Conservation (phyloP, 768 basidiomycete species). For the Trichaptum fuscoviolaceum region DNA sequence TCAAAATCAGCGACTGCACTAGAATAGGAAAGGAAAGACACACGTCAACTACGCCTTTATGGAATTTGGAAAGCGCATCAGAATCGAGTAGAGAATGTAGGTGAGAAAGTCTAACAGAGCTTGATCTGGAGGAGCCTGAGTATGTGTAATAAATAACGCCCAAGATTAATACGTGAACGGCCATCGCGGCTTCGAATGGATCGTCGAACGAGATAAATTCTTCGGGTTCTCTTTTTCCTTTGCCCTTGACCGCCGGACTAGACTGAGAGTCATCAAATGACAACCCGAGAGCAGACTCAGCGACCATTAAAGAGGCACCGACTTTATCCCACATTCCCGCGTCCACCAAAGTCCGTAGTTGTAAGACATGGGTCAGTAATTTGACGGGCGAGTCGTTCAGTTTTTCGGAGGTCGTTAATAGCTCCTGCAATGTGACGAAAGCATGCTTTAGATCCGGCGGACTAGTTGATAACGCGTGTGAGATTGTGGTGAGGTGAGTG, state of each 20-base stretch:
- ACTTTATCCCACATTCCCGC: conserved; percentile 52
- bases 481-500: conserved; percentile 9
- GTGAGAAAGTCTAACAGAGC: conserved; percentile 46
- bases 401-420: conserved; percentile 26
- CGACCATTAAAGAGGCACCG: conserved; percentile 37
- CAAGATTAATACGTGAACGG: conserved; percentile 58
- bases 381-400: conserved; percentile 38
- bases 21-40: conserved; percentile 1
- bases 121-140: conserved; percentile 41
- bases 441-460: conserved; percentile 25
- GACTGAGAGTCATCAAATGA: conserved; percentile 19
- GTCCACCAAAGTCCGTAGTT: conserved; percentile 50
- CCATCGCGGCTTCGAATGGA: conserved; percentile 33
- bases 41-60: conserved; percentile 36
- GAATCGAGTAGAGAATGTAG: conserved; percentile 67
- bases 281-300: conserved; percentile 48
- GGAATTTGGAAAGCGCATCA: conserved; percentile 37
- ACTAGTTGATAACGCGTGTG: conserved; percentile 23
- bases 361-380: conserved; percentile 49
- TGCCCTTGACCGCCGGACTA: conserved; percentile 3
- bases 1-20: neutral
- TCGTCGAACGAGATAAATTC: conserved; percentile 27
- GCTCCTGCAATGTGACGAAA: conserved; percentile 26
- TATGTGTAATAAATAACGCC: conserved; percentile 60
- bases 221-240: conserved; percentile 11